Conservation (phyloP, 257 asterid genomes). For the Vinca minor region DNA sequence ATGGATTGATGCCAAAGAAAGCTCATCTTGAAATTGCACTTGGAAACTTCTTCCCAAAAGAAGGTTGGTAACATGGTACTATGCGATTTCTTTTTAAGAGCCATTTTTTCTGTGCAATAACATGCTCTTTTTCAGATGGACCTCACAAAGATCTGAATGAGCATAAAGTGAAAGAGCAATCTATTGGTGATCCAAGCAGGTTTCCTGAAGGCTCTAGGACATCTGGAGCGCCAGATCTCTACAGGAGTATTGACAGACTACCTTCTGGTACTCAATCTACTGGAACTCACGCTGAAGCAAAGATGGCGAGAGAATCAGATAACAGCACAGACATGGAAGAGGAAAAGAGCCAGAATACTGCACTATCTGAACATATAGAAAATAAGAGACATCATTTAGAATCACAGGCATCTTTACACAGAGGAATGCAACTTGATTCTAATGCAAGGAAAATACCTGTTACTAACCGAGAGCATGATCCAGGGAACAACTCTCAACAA, state of each 20-base stretch:
- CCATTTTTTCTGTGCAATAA: constrained; percentile 14
- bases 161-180: constrained; percentile 71
- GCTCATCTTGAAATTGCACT: constrained; percentile 98
- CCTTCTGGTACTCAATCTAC: constrained; percentile 21
- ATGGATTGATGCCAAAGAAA: constrained; percentile 84
- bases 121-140: constrained; percentile 50
- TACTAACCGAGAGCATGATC: constrained; percentile 40
- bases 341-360: constrained; percentile 38
- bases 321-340: constrained; percentile 42
- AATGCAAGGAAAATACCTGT: constrained; percentile 32
- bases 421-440: constrained; percentile 39
- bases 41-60: constrained; percentile 65
- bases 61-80: constrained; percentile 61
- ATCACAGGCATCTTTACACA: constrained; percentile 43
- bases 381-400: constrained; percentile 48
- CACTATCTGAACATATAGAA: constrained; percentile 44
- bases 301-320: constrained; percentile 45
- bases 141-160: constrained; percentile 60
- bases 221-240: constrained; percentile 43
- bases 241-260: constrained; percentile 31
- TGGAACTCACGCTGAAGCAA: constrained; percentile 26
- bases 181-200: constrained; percentile 41
- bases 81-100: constrained; percentile 16
- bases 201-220: constrained; percentile 44
- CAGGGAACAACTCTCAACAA: constrained; percentile 35